Evolutionary conservation across 2,329 filamentous ascomycete genomes (phyloP).

Genomic region (Aspergillus sp.): DNA sequence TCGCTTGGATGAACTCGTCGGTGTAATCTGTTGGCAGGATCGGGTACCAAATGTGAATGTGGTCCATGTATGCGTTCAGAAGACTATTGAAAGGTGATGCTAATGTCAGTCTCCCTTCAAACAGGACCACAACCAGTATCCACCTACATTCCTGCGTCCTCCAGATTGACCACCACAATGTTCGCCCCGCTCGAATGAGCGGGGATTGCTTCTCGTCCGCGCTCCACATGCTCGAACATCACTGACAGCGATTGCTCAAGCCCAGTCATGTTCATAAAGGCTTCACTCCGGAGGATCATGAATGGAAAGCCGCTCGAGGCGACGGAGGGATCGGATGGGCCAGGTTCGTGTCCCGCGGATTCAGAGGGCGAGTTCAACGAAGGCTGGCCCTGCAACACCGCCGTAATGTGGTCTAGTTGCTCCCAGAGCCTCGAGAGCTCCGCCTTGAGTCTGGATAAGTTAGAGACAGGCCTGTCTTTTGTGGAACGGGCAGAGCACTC

Average conservation of each 20-base stretch:
- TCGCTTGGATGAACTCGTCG: conserved; percentile 12
- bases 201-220: neutral
- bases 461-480: neutral
- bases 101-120: neutral
- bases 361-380: neutral
- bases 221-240: neutral
- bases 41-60: conserved; percentile 19
- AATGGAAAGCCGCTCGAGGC: neutral
- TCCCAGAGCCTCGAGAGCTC: conserved; percentile 5
- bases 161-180: neutral
- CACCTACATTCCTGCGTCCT: neutral
- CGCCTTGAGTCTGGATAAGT: neutral
- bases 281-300: neutral
- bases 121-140: neutral
- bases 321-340: neutral
- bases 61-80: conserved; percentile 4
- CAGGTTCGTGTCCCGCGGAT: too few relatives aligned
- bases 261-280: neutral
- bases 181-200: neutral
- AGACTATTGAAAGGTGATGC: neutral
- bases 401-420: neutral
- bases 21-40: conserved; percentile 8
- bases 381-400: neutral
- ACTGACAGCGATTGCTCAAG: neutral
- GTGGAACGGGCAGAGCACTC: neutral